Evolutionary conservation across 352 stramenopile species (phyloP).

Genomic region (Peronosclerospora sorghi): DNA sequence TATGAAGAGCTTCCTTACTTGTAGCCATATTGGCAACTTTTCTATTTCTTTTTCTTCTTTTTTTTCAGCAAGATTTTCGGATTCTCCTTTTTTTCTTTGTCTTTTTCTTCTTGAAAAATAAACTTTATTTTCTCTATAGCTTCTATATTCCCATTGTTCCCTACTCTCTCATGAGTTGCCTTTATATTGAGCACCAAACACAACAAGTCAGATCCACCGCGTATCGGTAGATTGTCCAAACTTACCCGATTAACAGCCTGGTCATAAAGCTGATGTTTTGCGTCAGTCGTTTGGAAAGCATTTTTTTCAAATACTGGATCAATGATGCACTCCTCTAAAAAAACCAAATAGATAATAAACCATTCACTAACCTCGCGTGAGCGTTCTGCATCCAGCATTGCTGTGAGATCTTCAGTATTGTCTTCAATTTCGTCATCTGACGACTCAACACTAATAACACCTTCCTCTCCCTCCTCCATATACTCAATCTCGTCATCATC

Average conservation of each 20-base stretch:
- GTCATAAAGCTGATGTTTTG: conserved; percentile 36
- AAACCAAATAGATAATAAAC: conserved; percentile 79
- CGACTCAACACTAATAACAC: conserved; percentile 45
- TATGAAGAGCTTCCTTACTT: no score
- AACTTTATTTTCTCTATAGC: no score
- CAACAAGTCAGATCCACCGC: not conserved
- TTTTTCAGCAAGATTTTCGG: no score
- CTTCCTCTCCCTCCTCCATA: conserved; percentile 78
- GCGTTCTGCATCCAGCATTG: conserved; percentile 24
- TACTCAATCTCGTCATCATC: conserved; percentile 76
- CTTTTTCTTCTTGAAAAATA: no score
- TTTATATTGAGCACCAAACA: not conserved
- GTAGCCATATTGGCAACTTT: no score
- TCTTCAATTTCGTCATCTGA: conserved; percentile 34
- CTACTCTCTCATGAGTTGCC: no score
- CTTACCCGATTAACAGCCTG: conserved; percentile 53
- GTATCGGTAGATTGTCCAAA: not conserved
- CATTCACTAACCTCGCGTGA: conserved; percentile 63
- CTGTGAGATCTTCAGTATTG: conserved; percentile 28
- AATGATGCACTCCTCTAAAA: conserved; percentile 63
- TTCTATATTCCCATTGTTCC: no score
- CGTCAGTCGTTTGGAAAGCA: conserved; percentile 25
- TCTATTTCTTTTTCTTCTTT: no score
- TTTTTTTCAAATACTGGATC: conserved; percentile 50
- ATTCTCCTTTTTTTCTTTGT: no score